These are phyloP conservation scores for Pueraria montana DNA, from an alignment of 306 rosid genomes.

Conservation along the genomic window DNA sequence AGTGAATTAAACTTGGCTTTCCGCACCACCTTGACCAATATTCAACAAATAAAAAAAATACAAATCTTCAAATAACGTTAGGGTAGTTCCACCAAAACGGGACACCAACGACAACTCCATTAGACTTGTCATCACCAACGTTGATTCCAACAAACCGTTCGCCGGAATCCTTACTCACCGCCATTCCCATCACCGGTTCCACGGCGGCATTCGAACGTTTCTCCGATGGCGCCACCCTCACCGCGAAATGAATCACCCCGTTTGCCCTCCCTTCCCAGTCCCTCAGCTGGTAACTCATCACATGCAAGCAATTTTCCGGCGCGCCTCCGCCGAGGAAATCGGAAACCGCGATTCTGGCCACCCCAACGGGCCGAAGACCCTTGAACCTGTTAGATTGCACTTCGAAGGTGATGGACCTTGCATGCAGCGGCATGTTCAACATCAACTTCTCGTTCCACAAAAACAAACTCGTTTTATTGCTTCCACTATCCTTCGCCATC, in stretches of 20 bases:
- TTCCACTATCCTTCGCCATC: constrained; percentile 44
- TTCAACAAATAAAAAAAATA: neutral
- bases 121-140: neutral
- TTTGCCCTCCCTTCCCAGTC: constrained; percentile 58
- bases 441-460: constrained; percentile 61
- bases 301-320: constrained; percentile 51
- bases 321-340: constrained; percentile 42
- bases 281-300: constrained; percentile 65
- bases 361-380: constrained; percentile 46
- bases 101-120: neutral
- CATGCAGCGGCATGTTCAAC: no score
- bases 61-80: neutral
- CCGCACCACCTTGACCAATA: no score
- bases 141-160: neutral
- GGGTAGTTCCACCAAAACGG: constrained; percentile 49
- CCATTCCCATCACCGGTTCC: no score
- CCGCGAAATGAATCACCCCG: constrained; percentile 64
- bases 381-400: constrained; percentile 52
- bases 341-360: constrained; percentile 53
- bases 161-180: neutral
- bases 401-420: no score
- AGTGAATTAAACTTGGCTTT: no score
- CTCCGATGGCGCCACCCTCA: constrained; percentile 44
- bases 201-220: no score
- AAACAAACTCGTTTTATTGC: constrained; percentile 11